Percentiles rank a stretch among this genome's conserved stretches.
Evolutionary conservation across 1,284 basidiomycete genomes (phyloP).

Genomic region (Meripilus lineatus): DNA sequence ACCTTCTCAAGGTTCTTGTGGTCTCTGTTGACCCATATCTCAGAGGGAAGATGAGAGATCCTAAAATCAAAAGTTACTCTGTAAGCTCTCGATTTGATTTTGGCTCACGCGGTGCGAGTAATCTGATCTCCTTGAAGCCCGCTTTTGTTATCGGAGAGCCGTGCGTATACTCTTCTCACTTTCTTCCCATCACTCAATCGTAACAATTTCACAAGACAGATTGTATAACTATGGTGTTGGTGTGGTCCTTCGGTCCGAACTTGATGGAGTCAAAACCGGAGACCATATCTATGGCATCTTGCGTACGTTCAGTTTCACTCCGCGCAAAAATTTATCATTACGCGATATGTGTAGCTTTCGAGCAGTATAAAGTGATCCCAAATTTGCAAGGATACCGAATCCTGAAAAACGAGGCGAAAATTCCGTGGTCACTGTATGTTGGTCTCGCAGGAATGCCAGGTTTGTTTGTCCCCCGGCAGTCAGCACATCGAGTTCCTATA

Average conservation of each 20-base stretch:
- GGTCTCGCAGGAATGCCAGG: slow-evolving; percentile 33
- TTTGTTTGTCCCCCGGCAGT: no score
- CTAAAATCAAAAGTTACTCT: slow-evolving; percentile 22
- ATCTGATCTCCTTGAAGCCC: no score
- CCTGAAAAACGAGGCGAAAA: slow-evolving; percentile 16
- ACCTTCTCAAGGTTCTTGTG: slow-evolving; percentile 45
- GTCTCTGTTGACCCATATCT: slow-evolving; percentile 49
- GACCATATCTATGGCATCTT: slow-evolving; percentile 38
- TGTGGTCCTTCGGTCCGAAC: slow-evolving; percentile 41
- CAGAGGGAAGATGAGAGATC: slow-evolving; percentile 31
- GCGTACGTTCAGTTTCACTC: slow-evolving; percentile 16
- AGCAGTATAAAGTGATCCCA: slow-evolving; percentile 24
- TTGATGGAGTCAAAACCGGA: slow-evolving; percentile 31
- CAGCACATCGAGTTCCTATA: no score
- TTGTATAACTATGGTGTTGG: slow-evolving; percentile 30
- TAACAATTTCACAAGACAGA: slow-evolving; percentile 4
- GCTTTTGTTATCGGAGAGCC: slow-evolving; percentile 35
- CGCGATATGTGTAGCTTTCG: slow-evolving; percentile 17
- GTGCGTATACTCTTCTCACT: slow-evolving; percentile 12
- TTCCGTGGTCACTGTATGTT: slow-evolving; percentile 30
- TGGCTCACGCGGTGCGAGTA: no score
- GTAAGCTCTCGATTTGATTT: slow-evolving; percentile 10
- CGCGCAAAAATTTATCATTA: not conserved
- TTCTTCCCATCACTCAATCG: not conserved
- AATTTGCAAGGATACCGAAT: slow-evolving; percentile 14